Base-by-base conservation (phyloP, 352 stramenopile species). In the Phytopythium delawarense region DNA sequence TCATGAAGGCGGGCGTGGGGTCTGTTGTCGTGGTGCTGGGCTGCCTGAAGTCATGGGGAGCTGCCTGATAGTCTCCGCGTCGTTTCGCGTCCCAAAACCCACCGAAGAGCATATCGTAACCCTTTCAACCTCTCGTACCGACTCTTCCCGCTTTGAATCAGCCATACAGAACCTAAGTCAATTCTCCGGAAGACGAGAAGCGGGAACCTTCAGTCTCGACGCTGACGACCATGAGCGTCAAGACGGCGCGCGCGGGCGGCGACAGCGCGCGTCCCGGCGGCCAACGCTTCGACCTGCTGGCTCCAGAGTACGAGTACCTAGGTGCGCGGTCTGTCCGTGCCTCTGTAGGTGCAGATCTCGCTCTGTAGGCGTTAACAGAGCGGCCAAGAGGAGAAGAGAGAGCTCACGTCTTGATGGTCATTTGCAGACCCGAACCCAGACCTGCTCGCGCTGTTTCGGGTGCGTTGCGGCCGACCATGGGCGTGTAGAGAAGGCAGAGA, bases 341-440 rank as follows among this genome's bases (percentile, higher is more conserved):
- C 16, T 12, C 15, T n/a, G 18, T n/a, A 12, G 7, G 0, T 30
- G 25, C 28, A 8, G 12, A 1, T 39, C 34, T 3, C 37, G 48
- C 12, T 51, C 13, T n/a, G 15, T 1, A n/a, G 48, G 20, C 5
- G 34, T 45, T 9, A n/a, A 3, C 44, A 12, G 18, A 32, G 18
- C 51, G 18, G 32, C 32, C 13, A 37, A 32, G 30, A n/a, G 16
- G 6, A 8, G 2, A 8, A 6, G 25, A 23, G 25, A 39, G 28
- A 23, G 49, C 49, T 55, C 13, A 55, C 20, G 48, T 7, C 48
- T 9, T 35, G 42, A 1, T 57, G 20, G 5, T 8, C 5, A 13
- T 13, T 32, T 9, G 23, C 56, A 95, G 86, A 95, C 67, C 86
- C 86, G 6, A 95, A 84, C 59, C 86, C 86, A 20, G 86, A 95